Base-by-base conservation (phyloP, 805 yeast species). In the Dipodascus geniculatus region DNA sequence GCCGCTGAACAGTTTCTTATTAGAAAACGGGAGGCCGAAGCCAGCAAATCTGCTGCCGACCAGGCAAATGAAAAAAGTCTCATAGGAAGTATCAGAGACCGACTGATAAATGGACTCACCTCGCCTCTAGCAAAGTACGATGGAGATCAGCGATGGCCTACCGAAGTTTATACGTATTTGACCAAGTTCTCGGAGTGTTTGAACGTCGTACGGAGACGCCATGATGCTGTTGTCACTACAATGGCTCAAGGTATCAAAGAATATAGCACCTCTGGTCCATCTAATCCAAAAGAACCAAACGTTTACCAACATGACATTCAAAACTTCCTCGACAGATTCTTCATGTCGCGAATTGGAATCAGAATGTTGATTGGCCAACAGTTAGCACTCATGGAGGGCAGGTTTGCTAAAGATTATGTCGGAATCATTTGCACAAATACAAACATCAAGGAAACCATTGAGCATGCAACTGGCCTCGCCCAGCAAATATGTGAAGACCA, bases 351-450 rank as follows among this genome's bases (percentile, higher is more conserved):
- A 55, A 89, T 89, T 57, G 96, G 96, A 1, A 89, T 89, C 56
- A 76, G 96, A 58, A 89, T 89, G 95, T 76, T 88, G 44, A 86
- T 88, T 63, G 96, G 96, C 17, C 96, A 88, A 70, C 95, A 88
- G 62, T 83, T 88, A 58, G 91, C 96, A 1, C 75, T 88, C 52
- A 83, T 81, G 69, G 78, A 78, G 74, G 82, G 83, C 50, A 85
- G 84, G 17, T 60, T 67, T 35, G 44, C 44, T 4, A 67, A 75
- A 19, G 82, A 87, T 65, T 89, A 85, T 66, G 96, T 88, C 42
- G 96, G 96, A 2, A 87, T 89, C 55, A 87, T 88, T 48, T 87
- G 95, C 66, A 81, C 93, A 17, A 80, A 83, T 61, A 87, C 96
- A 42, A 87, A 85, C 62, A 85, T 88, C 35, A 79, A 81, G 56